Conservation (phyloP, 2,329 filamentous ascomycete genomes). For the Elsinoe perseae region DNA sequence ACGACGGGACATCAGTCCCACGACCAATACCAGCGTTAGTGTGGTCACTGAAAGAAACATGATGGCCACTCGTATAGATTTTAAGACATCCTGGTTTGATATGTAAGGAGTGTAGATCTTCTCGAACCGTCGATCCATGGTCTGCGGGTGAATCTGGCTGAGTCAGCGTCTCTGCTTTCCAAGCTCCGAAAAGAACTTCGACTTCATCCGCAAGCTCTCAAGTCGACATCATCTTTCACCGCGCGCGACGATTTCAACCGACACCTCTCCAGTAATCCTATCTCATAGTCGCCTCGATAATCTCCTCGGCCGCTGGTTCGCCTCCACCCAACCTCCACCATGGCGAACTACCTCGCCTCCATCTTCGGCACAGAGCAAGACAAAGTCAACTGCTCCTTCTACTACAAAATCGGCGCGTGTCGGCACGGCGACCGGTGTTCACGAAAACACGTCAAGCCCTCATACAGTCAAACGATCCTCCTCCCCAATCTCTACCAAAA, state of each 20-base stretch:
- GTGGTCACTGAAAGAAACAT: too few species aligned
- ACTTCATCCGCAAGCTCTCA: neutral
- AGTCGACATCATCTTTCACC: neutral
- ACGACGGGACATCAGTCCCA: too few species aligned
- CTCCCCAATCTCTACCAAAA: conserved; percentile 99
- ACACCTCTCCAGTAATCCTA: neutral
- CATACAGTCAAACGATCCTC: conserved; percentile 94
- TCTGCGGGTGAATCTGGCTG: neutral
- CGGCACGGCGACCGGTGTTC: conserved; percentile 97
- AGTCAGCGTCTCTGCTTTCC: neutral
- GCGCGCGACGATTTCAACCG: neutral
- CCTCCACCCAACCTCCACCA: too few species aligned
- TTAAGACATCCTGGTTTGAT: neutral
- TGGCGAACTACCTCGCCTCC: conserved; percentile 97
- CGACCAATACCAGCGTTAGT: too few species aligned
- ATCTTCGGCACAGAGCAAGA: conserved; percentile 99
- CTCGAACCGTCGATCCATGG: neutral
- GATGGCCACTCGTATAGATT: too few species aligned
- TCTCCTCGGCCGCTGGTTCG: too few species aligned
- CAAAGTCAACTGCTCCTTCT: conserved; percentile 98
- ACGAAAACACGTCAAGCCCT: conserved; percentile 97
- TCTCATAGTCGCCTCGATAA: neutral
- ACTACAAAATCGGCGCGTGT: conserved; percentile 99
- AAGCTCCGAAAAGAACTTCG: conserved; percentile 4
- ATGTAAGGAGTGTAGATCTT: neutral